A percentile compares a stretch with the other conserved stretches of the same genome.
phyloP scores from a whole-genome alignment of 768 basidiomycete species.

The Lentinula boryana region DNA sequence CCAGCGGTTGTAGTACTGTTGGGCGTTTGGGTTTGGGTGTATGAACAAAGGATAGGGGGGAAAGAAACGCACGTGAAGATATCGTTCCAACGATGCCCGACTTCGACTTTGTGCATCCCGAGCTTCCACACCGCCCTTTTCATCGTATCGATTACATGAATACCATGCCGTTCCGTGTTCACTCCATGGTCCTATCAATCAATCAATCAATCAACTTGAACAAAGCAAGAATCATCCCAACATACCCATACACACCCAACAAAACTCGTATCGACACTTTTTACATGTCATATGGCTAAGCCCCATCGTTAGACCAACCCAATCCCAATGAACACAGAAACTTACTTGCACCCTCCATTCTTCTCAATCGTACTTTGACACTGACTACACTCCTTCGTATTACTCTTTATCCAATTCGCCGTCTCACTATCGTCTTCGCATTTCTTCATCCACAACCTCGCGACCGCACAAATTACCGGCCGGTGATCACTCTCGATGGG shows the following conservation, averaged over 20 bases:
- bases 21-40: too few species aligned
- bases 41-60: too few species aligned
- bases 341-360: conserved; percentile 99
- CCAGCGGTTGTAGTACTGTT: conserved; percentile 99
- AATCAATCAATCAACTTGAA: conserved; percentile 10
- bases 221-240: conserved; percentile 8
- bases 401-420: conserved; percentile 99
- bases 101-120: conserved; percentile 89
- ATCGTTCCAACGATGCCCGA: conserved; percentile 88
- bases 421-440: conserved; percentile 98
- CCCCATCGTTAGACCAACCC: background rate
- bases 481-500: conserved; percentile 83
- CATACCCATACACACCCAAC: conserved; percentile 98
- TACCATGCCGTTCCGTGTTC: conserved; percentile 98
- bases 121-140: conserved; percentile 81
- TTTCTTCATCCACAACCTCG: conserved; percentile 94
- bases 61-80: conserved; percentile 73
- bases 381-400: conserved; percentile 96
- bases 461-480: conserved; percentile 84
- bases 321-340: conserved; percentile 15
- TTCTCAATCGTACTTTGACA: conserved; percentile 99
- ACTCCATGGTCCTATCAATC: conserved; percentile 76
- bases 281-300: conserved; percentile 99
- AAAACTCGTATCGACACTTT: conserved; percentile 98
- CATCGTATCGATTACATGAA: conserved; percentile 96